A percentile compares a stretch with the other conserved stretches of the same genome.
These are phyloP conservation scores for Lenzites betulinus DNA, from an alignment of 768 basidiomycete species.

Conservation along the genomic window DNA sequence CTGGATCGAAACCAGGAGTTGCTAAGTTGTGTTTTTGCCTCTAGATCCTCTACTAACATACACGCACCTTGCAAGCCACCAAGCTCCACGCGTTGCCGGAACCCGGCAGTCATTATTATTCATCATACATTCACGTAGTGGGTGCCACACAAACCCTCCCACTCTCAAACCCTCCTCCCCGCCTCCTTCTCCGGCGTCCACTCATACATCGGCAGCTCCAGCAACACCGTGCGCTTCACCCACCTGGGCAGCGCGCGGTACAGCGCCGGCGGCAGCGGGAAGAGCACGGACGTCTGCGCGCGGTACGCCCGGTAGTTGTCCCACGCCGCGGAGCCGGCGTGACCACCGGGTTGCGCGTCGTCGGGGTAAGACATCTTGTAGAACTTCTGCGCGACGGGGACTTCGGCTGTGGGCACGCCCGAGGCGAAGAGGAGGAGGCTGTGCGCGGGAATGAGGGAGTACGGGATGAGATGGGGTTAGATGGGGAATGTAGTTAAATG, in stretches of 20 bases:
- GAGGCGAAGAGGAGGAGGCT: slow-evolving; percentile 67
- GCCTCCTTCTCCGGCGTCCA: slow-evolving; percentile 54
- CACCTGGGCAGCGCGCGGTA: slow-evolving; percentile 53
- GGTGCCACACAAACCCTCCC: too few relatives aligned
- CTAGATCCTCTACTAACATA: too few relatives aligned
- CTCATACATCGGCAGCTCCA: slow-evolving; percentile 64
- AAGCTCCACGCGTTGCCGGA: too few relatives aligned
- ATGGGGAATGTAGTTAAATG: too few relatives aligned
- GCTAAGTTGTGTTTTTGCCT: background rate
- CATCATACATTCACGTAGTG: too few relatives aligned
- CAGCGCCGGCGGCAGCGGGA: slow-evolving; percentile 58
- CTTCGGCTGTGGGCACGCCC: slow-evolving; percentile 71
- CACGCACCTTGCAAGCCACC: too few relatives aligned
- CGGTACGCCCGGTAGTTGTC: slow-evolving; percentile 58
- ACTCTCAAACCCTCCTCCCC: too few relatives aligned
- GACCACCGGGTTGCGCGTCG: slow-evolving; percentile 35
- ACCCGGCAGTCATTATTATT: too few relatives aligned
- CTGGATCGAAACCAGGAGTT: slow-evolving; percentile 24
- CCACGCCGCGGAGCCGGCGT: slow-evolving; percentile 41
- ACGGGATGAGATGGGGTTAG: background rate
- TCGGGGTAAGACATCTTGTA: slow-evolving; percentile 49
- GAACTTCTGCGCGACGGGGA: slow-evolving; percentile 61
- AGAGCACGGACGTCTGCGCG: slow-evolving; percentile 55
- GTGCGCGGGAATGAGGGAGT: background rate
- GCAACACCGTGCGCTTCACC: slow-evolving; percentile 55